Conservation (phyloP, 306 rosid species). For the Dicorynia guianensis region DNA sequence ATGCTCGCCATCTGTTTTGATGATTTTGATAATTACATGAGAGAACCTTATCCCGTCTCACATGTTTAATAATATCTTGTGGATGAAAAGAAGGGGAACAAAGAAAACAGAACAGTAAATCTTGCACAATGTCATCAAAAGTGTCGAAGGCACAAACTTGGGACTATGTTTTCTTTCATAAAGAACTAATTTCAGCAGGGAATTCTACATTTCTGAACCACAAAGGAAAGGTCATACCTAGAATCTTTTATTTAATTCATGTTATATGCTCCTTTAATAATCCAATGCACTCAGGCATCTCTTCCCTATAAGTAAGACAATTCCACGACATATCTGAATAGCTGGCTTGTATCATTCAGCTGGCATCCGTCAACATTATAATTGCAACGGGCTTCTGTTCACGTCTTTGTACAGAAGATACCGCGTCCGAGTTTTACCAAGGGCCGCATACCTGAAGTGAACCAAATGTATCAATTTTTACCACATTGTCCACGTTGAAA, state of each 20-base stretch:
- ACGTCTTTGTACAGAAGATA: conserved; percentile 91
- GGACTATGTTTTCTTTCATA: conserved; percentile 1
- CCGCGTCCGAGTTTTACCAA: conserved; percentile 82
- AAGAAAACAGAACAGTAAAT: not conserved
- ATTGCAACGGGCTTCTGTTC: conserved; percentile 73
- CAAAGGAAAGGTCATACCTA: conserved; percentile 22
- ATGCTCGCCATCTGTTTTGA: too few species aligned
- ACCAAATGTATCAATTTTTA: not conserved
- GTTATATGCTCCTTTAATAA: not conserved
- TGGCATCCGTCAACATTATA: conserved; percentile 33
- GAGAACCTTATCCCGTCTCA: not conserved
- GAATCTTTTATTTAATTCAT: not conserved
- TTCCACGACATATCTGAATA: not conserved
- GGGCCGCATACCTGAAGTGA: conserved; percentile 86
- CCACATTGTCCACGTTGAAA: conserved; percentile 5
- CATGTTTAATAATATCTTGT: not conserved
- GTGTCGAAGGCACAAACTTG: not conserved
- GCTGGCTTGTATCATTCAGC: conserved; percentile 21
- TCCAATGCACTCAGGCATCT: not conserved
- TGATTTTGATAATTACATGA: too few species aligned
- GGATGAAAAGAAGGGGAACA: not conserved
- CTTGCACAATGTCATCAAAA: not conserved
- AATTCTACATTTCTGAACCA: conserved; percentile 9
- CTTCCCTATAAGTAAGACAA: not conserved
- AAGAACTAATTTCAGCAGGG: conserved; percentile 15